A percentile compares a stretch with the other conserved stretches of the same genome.
These are phyloP conservation scores for Pouteria glomerata DNA, from an alignment of 148 eudicot species.

Conservation along the genomic window DNA sequence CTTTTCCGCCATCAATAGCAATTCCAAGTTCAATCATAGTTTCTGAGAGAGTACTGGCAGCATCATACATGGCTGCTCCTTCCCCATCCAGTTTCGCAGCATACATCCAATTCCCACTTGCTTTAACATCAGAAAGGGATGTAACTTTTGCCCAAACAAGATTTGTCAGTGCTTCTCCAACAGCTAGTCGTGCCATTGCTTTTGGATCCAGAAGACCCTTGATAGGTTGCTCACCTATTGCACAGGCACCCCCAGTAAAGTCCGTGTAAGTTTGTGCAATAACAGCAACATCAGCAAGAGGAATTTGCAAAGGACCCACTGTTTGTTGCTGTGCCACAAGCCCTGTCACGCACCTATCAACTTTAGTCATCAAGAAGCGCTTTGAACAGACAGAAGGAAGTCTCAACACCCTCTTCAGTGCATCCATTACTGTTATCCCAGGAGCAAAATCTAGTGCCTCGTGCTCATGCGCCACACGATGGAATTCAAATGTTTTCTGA, in stretches of 20 bases:
- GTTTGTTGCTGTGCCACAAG: constrained; percentile 97
- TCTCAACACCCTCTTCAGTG: constrained; percentile 75
- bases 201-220: constrained; percentile 78
- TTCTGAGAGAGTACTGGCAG: constrained; percentile 71
- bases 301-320: constrained; percentile 80
- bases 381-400: constrained; percentile 86
- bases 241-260: constrained; percentile 83
- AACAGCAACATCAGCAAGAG: constrained; percentile 87
- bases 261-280: constrained; percentile 71
- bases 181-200: constrained; percentile 93
- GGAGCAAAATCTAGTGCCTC: constrained; percentile 88
- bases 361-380: constrained; percentile 78
- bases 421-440: constrained; percentile 54
- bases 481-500: constrained; percentile 72
- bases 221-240: constrained; percentile 91
- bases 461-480: constrained; percentile 31
- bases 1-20: constrained; percentile 94
- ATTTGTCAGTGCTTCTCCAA: constrained; percentile 92
- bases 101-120: constrained; percentile 99
- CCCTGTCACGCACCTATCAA: constrained; percentile 90
- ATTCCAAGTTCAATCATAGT: constrained; percentile 86
- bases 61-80: constrained; percentile 95
- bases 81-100: constrained; percentile 95
- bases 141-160: constrained; percentile 88
- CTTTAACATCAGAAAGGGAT: constrained; percentile 79